Base-by-base conservation (phyloP, 2,329 filamentous ascomycete genomes). In the Fusarium marasasianum region DNA sequence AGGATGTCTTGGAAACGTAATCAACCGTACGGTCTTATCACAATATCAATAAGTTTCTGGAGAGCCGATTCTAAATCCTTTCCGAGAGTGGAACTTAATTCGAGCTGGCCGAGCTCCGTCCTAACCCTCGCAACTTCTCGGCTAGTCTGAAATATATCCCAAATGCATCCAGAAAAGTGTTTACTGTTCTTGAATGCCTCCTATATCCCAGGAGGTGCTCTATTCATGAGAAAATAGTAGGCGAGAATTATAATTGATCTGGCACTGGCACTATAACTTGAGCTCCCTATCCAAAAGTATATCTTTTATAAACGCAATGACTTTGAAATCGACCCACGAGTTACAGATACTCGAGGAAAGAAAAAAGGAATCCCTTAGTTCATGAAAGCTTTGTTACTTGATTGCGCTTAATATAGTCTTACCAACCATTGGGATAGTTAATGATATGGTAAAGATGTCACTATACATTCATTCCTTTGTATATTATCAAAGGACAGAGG, bases 401-500 rank as follows among this genome's bases (percentile, higher is more conserved):
- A 20, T 20, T 35, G 6, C 8, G 3, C 11, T 33, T 33, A 2
- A 5, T 24, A 5, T 0, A 51, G 29, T 6, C 29, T 33, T 4
- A 10, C 2, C 10, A 20, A 20, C 3, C 5, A 8, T 15, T 24
- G 6, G 13, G n/a, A 53, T 20, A 20, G n/a, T n/a, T 8, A 9
- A 15, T n/a, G 14, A 48, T 48, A 17, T 8, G 13, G 3, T 8
- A 31, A 31, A 6, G 1, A 11, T 31, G 3, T 31, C 3, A 5
- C 10, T 26, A 29, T 4, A 40, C 8, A 29, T 54, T n/a, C 14
- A 55, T 47, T 50, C 74, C 60, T 10, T 73, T 79, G 5, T 79
- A 73, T 3, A 78, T 82, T 44, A 90, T 76, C 13, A 79, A 72
- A 63, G 22, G 15, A 14, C 22, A 6, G 29, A 26, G 12, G 13